Conservation (phyloP, 805 yeast genomes). For the Zygoascus flipseniorum region DNA sequence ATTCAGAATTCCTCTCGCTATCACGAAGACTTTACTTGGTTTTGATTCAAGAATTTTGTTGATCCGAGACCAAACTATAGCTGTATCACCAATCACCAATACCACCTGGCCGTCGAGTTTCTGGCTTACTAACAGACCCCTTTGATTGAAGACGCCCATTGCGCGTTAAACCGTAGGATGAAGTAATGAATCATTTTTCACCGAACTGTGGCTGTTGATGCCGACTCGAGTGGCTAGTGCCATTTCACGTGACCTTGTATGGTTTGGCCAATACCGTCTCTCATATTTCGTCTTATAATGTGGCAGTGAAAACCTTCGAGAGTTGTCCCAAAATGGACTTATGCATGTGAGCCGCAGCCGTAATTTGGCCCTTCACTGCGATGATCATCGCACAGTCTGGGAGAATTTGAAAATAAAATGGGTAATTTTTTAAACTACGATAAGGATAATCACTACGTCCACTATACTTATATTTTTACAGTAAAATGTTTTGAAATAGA, state of each 20-base stretch:
- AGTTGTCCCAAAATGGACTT: no score
- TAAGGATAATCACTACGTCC: neutral
- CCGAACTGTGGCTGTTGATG: neutral
- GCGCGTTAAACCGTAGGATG: no score
- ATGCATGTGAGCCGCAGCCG: no score
- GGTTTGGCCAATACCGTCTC: neutral
- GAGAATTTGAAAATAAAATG: neutral
- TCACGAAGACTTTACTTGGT: neutral
- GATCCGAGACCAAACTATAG: slow-evolving; percentile 40
- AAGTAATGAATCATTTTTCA: neutral
- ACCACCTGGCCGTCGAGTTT: slow-evolving; percentile 32
- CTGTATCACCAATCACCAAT: slow-evolving; percentile 45
- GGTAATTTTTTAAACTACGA: neutral
- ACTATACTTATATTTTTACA: neutral
- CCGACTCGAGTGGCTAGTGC: slow-evolving; percentile 3
- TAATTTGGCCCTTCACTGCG: no score
- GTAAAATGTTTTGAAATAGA: neutral
- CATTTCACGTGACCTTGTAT: slow-evolving; percentile 6
- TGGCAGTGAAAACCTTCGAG: neutral
- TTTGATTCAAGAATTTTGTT: slow-evolving; percentile 28
- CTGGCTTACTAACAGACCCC: slow-evolving; percentile 14
- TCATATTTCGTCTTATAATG: neutral
- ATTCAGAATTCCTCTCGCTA: neutral
- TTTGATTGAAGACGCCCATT: neutral
- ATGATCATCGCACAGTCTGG: no score